These are phyloP conservation scores for Trichoderma brevicompactum DNA, from an alignment of 2,329 filamentous ascomycete genomes.

Conservation along the genomic window DNA sequence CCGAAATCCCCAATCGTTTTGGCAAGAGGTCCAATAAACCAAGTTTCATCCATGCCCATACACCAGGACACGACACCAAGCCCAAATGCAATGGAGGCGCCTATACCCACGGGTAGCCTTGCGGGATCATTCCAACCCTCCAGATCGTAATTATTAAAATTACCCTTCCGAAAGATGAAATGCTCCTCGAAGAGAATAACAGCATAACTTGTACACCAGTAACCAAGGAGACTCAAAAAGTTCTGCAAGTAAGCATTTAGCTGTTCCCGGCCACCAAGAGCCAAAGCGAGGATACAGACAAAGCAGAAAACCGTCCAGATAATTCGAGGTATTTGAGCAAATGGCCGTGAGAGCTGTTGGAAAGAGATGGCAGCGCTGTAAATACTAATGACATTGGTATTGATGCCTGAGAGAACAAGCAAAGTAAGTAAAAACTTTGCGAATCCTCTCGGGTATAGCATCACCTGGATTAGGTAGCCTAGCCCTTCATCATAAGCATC, in stretches of 20 bases:
- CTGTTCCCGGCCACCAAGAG: slow-evolving; percentile 45
- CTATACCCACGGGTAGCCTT: slow-evolving; percentile 48
- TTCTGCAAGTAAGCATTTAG: slow-evolving; percentile 51
- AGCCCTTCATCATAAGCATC: slow-evolving; percentile 47
- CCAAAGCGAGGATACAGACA: slow-evolving; percentile 47
- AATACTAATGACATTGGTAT: slow-evolving; percentile 45
- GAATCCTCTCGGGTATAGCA: slow-evolving; percentile 51
- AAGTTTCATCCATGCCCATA: slow-evolving; percentile 60
- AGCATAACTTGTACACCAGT: slow-evolving; percentile 51
- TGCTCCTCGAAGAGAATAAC: slow-evolving; percentile 49
- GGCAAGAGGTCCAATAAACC: slow-evolving; percentile 61
- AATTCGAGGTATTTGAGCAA: slow-evolving; percentile 47
- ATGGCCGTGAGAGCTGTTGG: slow-evolving; percentile 45
- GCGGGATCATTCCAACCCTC: slow-evolving; percentile 51
- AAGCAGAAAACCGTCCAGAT: slow-evolving; percentile 48
- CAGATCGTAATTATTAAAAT: slow-evolving; percentile 48
- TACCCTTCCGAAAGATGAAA: slow-evolving; percentile 47
- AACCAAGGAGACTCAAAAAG: slow-evolving; percentile 51
- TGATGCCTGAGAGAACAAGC: slow-evolving; percentile 45
- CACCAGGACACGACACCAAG: slow-evolving; percentile 52
- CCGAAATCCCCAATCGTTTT: slow-evolving; percentile 60
- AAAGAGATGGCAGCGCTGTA: slow-evolving; percentile 47
- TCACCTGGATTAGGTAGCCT: slow-evolving; percentile 51
- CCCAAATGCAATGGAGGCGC: slow-evolving; percentile 49
- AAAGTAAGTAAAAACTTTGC: slow-evolving; percentile 50